These are phyloP conservation scores for Tetracladium marchalianum DNA, from an alignment of 495 filamentous ascomycete genomes.

Conservation along the genomic window DNA sequence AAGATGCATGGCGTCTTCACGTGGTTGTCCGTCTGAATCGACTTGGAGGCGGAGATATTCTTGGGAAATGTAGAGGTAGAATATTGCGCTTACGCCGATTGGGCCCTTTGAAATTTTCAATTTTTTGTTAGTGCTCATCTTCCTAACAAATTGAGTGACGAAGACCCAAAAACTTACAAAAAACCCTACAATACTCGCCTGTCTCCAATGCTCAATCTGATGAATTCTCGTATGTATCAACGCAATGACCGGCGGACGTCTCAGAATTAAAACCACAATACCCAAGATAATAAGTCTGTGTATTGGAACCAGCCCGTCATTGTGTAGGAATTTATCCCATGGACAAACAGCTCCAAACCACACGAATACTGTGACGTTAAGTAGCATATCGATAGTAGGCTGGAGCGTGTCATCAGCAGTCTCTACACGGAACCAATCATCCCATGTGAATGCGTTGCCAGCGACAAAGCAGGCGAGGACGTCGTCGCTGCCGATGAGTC, in stretches of 20 bases:
- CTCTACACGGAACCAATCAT: slow-evolving; percentile 86
- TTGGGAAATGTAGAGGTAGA: slow-evolving; percentile 73
- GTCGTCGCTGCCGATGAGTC: slow-evolving; percentile 86
- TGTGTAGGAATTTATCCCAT: slow-evolving; percentile 60
- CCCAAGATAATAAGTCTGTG: slow-evolving; percentile 70
- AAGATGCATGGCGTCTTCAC: slow-evolving; percentile 56
- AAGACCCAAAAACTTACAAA: slow-evolving; percentile 39
- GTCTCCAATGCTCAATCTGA: slow-evolving; percentile 63
- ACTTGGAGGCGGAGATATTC: slow-evolving; percentile 53
- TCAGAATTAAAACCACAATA: slow-evolving; percentile 62
- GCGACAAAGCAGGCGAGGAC: slow-evolving; percentile 91
- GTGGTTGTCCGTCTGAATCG: slow-evolving; percentile 42
- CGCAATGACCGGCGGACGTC: slow-evolving; percentile 69
- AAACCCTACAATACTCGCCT: slow-evolving; percentile 81
- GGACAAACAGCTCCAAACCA: slow-evolving; percentile 89
- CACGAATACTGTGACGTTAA: slow-evolving; percentile 77
- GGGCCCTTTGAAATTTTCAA: slow-evolving; percentile 33
- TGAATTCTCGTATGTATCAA: slow-evolving; percentile 65
- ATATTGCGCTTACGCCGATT: slow-evolving; percentile 87
- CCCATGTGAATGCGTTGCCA: slow-evolving; percentile 84
- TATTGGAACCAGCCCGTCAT: slow-evolving; percentile 56
- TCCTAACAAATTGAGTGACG: too few relatives aligned
- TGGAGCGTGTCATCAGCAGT: slow-evolving; percentile 84
- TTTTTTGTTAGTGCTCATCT: too few relatives aligned
- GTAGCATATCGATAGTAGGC: slow-evolving; percentile 74